phyloP scores from a whole-genome alignment of 2,329 filamentous ascomycete genomes.

The Trichophaea hybrida region DNA sequence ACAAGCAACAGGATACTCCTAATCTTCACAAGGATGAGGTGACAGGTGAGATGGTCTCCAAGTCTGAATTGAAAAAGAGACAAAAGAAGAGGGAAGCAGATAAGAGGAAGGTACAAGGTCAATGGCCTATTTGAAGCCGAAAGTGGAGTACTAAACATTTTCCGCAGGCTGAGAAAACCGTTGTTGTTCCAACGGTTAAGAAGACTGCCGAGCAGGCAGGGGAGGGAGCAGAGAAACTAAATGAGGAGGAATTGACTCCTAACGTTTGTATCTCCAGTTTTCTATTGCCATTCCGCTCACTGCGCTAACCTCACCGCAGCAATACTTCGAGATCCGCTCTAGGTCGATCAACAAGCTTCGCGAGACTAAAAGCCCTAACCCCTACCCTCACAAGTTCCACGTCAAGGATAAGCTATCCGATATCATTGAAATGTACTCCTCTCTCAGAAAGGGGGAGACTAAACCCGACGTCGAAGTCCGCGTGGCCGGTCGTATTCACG shows the following conservation, averaged over 20 bases:
- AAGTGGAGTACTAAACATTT: background rate
- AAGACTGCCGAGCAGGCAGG: constrained; percentile 41
- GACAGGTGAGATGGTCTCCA: constrained; percentile 75
- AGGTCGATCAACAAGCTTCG: constrained; percentile 64
- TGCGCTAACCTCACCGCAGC: constrained; percentile 34
- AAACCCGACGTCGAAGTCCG: constrained; percentile 60
- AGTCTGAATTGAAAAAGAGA: constrained; percentile 85
- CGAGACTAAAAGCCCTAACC: constrained; percentile 58
- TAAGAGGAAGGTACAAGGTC: constrained; percentile 52
- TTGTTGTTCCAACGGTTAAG: constrained; percentile 32
- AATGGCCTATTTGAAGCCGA: constrained; percentile 1
- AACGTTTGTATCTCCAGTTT: constrained; percentile 41
- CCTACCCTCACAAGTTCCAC: constrained; percentile 89
- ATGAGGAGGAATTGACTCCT: constrained; percentile 61
- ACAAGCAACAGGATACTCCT: constrained; percentile 28
- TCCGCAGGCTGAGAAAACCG: constrained; percentile 53
- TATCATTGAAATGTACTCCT: constrained; percentile 61
- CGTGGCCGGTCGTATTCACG: constrained; percentile 77
- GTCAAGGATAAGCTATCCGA: constrained; percentile 68
- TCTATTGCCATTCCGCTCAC: background rate
- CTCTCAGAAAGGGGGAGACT: constrained; percentile 74
- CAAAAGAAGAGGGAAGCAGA: constrained; percentile 82
- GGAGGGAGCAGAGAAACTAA: constrained; percentile 43
- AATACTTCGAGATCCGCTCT: constrained; percentile 95
- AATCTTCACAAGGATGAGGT: constrained; percentile 82